Evolutionary conservation across 148 eudicot species (phyloP).

Genomic region (Suaeda aralocaspica): DNA sequence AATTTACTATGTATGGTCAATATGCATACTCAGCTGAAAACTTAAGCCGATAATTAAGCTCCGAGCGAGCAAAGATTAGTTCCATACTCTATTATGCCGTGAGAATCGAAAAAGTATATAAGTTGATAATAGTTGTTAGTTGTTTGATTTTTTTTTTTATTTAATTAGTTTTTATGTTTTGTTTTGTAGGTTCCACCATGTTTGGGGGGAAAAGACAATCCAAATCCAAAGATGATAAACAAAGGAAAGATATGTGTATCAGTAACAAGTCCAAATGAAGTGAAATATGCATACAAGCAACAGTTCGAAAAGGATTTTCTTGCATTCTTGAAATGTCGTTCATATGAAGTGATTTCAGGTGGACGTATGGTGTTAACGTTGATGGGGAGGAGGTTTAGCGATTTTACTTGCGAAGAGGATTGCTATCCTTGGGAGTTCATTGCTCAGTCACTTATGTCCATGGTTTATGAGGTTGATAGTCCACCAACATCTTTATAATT

Average conservation of each 20-base stretch:
- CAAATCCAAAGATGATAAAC: slow-evolving; percentile 25
- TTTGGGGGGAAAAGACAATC: slow-evolving; percentile 28
- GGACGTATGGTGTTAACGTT: slow-evolving; percentile 67
- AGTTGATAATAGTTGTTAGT: too few species aligned
- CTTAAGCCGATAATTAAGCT: too few species aligned
- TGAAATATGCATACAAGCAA: slow-evolving; percentile 38
- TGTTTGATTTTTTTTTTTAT: too few species aligned
- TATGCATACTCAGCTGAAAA: too few species aligned
- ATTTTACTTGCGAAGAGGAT: slow-evolving; percentile 30
- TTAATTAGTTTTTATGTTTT: too few species aligned
- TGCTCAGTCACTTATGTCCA: slow-evolving; percentile 42
- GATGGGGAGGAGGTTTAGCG: slow-evolving; percentile 38
- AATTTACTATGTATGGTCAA: too few species aligned
- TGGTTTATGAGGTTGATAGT: slow-evolving; percentile 68
- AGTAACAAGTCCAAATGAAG: slow-evolving; percentile 35
- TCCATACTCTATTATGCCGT: too few species aligned
- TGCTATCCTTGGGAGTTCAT: slow-evolving; percentile 55
- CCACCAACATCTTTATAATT: too few species aligned
- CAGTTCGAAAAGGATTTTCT: slow-evolving; percentile 53
- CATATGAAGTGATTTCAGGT: slow-evolving; percentile 49
- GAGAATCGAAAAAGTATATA: too few species aligned
- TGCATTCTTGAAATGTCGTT: slow-evolving; percentile 42
- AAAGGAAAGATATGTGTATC: slow-evolving; percentile 62
- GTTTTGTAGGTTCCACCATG: slow-evolving; percentile 37
- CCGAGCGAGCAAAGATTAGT: too few species aligned